These are phyloP conservation scores for Microcyclospora pomicola DNA, from an alignment of 2,329 filamentous ascomycete genomes.

Conservation along the genomic window DNA sequence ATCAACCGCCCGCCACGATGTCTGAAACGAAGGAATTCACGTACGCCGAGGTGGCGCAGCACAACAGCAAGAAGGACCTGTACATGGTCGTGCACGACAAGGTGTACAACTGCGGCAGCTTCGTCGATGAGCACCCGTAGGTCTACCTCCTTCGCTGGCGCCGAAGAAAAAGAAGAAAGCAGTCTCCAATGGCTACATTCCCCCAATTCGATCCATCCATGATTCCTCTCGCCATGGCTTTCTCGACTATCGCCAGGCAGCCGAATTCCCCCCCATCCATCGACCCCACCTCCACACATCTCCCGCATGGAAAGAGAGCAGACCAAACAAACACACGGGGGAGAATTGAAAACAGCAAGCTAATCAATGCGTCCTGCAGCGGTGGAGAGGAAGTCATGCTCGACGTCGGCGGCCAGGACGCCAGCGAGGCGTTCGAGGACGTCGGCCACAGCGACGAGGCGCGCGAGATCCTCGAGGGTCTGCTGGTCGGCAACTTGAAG, in stretches of 20 bases:
- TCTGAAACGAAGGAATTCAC: conserved; percentile 50
- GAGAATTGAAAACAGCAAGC: too few relatives aligned
- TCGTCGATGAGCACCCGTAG: conserved; percentile 93
- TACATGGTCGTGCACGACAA: conserved; percentile 90
- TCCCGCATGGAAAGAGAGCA: neutral
- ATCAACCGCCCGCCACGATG: conserved; percentile 26
- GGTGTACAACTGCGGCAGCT: conserved; percentile 79
- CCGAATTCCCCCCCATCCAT: too few relatives aligned
- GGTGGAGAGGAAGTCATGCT: conserved; percentile 97
- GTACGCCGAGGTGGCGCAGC: conserved; percentile 66
- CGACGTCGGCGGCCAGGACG: conserved; percentile 89
- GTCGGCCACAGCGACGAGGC: conserved; percentile 98
- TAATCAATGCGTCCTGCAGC: conserved; percentile 33
- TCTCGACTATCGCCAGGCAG: too few relatives aligned
- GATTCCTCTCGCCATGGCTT: too few relatives aligned
- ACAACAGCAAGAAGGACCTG: conserved; percentile 89
- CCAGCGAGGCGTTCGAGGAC: conserved; percentile 96
- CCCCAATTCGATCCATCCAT: too few relatives aligned
- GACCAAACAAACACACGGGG: too few relatives aligned
- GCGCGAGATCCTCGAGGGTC: conserved; percentile 72
- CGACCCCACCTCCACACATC: too few relatives aligned
- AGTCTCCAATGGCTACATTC: too few relatives aligned
- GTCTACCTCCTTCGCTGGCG: conserved; percentile 25
- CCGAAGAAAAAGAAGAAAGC: too few relatives aligned
- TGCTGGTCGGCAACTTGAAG: conserved; percentile 67